phyloP scores from a whole-genome alignment of 305 asterid species.

The Solanum hybrid region DNA sequence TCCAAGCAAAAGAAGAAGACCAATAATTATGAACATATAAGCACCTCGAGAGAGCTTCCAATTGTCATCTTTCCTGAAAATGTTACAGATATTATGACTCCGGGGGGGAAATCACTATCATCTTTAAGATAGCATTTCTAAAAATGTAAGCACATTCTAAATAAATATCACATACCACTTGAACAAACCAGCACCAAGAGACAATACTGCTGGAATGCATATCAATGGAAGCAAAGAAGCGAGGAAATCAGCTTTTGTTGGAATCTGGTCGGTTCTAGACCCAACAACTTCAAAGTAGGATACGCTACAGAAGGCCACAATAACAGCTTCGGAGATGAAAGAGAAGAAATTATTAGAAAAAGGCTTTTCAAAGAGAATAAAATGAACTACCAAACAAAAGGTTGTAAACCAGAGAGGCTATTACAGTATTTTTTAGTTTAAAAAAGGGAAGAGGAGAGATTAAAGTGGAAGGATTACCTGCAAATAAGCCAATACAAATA shows the following conservation, averaged over 20 bases:
- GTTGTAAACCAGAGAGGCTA: neutral
- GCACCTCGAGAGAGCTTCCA: slow-evolving; percentile 95
- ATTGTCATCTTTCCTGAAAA: slow-evolving; percentile 93
- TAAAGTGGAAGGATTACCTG: slow-evolving; percentile 39
- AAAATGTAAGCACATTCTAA: slow-evolving; percentile 5
- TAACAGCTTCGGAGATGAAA: slow-evolving; percentile 47
- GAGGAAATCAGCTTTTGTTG: slow-evolving; percentile 80
- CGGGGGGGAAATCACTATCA: slow-evolving; percentile 1
- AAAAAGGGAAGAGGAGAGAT: neutral
- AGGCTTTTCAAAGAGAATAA: neutral
- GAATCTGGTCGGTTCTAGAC: slow-evolving; percentile 74
- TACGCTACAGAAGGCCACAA: slow-evolving; percentile 84
- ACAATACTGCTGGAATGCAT: slow-evolving; percentile 86
- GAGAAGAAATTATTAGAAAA: slow-evolving; percentile 17
- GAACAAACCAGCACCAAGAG: slow-evolving; percentile 78
- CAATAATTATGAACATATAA: slow-evolving; percentile 60
- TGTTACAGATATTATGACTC: slow-evolving; percentile 4
- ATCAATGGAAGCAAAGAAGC: slow-evolving; percentile 94
- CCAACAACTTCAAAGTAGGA: slow-evolving; percentile 75
- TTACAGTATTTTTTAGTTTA: neutral
- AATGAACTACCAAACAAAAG: neutral
- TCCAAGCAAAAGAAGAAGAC: slow-evolving; percentile 78
- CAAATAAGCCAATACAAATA: slow-evolving; percentile 71
- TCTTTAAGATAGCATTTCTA: slow-evolving; percentile 2
- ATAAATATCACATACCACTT: slow-evolving; percentile 62